Evolutionary conservation across 1,139 yeast species (phyloP), one percentile per base, ranked within the genome.

Genomic region (Kodamaea suecica): DNA sequence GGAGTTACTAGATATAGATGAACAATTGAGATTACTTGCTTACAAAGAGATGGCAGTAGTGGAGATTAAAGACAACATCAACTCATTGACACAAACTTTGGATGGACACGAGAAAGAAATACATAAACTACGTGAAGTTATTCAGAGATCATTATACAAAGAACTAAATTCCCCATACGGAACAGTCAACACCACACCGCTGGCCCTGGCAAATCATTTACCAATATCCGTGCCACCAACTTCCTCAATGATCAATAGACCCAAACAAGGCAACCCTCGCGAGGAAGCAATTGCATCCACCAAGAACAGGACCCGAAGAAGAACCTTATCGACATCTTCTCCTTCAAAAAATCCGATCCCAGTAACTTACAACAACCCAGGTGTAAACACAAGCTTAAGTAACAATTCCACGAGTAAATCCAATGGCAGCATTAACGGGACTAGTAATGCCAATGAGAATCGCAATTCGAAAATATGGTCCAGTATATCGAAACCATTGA

Each of bases 11-110:
- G 73, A 64, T 13, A 61, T 78, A 8, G 78, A 76, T 38, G 78
- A 74, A n/a, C 78, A 77, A 39, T 57, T 80, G 31, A 57, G 84
- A 38, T 53, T 72, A 10, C 56, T 80, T 36, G 85, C 85, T 0
- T 55, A 76, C 24, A 79, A 77, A 46, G 86, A 80, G 49, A 77
- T 78, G 82, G 63, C 68, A 14, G 62, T 77, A 20, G 75, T 78
- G 26, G 83, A 78, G 42, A 52, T 77, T 29, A 76, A 73, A 38
- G 81, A 78, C 46, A 62, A 63, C 34, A 65, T 78, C 23, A 59
- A 57, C 33, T 52, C 53, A 28, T 45, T 69, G 36, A 59, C 50
- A 26, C 44, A 53, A 44, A 52, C 65, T 49, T 40, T 63, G 34
- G 31, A 61, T 47, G 43, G 66, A 48, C 60, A 76, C 30, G 78